phyloP scores from a whole-genome alignment of 768 basidiomycete species.

The Candolleomyces aberdarensis region DNA sequence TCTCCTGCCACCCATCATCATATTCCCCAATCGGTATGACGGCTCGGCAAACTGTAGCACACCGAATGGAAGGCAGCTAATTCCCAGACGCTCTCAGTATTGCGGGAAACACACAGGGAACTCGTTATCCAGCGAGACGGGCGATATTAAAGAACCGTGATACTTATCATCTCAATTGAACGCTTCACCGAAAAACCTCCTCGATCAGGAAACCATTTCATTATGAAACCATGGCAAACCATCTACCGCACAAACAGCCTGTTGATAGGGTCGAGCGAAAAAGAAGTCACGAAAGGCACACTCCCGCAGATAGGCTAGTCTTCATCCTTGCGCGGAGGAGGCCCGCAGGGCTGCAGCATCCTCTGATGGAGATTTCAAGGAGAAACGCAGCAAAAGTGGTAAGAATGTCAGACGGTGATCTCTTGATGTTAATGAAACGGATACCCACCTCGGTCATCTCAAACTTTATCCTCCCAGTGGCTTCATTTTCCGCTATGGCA shows the following conservation, averaged over 20 bases:
- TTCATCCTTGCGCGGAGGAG: conserved; percentile 87
- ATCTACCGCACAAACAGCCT: not conserved
- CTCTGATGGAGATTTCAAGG: conserved; percentile 47
- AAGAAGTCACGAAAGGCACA: not conserved
- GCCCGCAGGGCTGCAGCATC: conserved; percentile 94
- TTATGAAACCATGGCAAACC: not conserved
- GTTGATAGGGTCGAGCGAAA: not conserved
- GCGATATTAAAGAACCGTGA: conserved; percentile 5
- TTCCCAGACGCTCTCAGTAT: not conserved
- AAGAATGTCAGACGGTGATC: conserved; percentile 1
- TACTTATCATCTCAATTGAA: not conserved
- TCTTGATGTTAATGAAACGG: conserved; percentile 8
- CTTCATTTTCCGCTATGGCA: conserved; percentile 91
- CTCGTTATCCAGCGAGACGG: not conserved
- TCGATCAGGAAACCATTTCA: not conserved
- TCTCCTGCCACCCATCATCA: not conserved
- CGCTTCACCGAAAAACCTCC: not conserved
- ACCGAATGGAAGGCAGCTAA: not conserved
- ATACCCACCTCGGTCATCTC: conserved; percentile 89
- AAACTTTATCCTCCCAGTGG: conserved; percentile 84
- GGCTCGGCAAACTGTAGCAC: conserved; percentile 2
- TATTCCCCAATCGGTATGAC: not conserved
- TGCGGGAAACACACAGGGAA: not conserved
- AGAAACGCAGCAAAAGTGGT: conserved; percentile 1
- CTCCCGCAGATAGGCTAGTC: conserved; percentile 35